phyloP scores from a whole-genome alignment of 176 grass and related monocot genomes.

The sorghum (Sorghum bicolor) region Sorghum_bicolor_NCBIv3 NC_012872.2:8198001-8198500 shows the following conservation, averaged over 20 bases:
- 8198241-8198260: constrained; percentile 96
- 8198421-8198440: constrained; percentile 79
- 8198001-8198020: background rate
- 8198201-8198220: constrained; percentile 82
- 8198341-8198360: background rate
- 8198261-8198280: constrained; percentile 98
- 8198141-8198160: background rate
- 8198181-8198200: constrained; percentile 89
- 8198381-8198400: constrained; percentile 51
- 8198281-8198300: constrained; percentile 97
- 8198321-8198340: background rate
- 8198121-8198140: background rate
- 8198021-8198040: background rate
- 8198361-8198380: background rate
- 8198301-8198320: constrained; percentile 57
- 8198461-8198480: background rate
- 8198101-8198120: background rate
- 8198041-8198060: background rate
- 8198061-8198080: background rate
- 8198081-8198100: background rate
- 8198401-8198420: constrained; percentile 88
- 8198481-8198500: constrained; percentile 9
- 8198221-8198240: constrained; percentile 94
- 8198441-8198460: constrained; percentile 77
- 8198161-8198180: constrained; percentile 91